Evolutionary conservation across 2,329 filamentous ascomycete genomes (phyloP), one percentile per base, ranked within the genome.

Genomic region (Lecanicillium sp.): DNA sequence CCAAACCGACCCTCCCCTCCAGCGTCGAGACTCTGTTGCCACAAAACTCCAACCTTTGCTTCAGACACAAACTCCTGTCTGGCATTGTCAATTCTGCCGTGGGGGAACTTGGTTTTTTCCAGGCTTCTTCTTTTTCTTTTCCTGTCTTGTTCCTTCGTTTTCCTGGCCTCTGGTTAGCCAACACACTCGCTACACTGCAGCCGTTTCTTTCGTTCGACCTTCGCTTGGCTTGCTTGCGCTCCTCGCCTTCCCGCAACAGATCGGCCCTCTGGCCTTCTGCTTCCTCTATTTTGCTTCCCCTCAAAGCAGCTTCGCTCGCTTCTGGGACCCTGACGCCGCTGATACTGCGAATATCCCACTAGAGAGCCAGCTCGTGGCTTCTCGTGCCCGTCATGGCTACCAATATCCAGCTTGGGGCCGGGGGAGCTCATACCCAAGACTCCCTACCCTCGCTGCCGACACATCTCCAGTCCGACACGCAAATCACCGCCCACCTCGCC

Each of bases 361-460:
- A 37, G 45, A 50, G 45, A 53, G 55, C 49, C 54, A 50, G 44
- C 42, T 18, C 40, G 42, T 52, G 56, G 57, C 53, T 39, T 47
- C 52, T 56, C 55, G 59, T n/a, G n/a, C 54, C 59, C 59, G 68
- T 51, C 58, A 84, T 83, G 78, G 70, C 78, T 56, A 68, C 74
- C 61, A 77, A 72, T 55, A 62, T 77, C 44, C 71, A 72, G 43
- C 61, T 69, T 32, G 60, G 65, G 55, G 59, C 58, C 56, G 74
- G 72, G 60, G 77, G 77, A 44, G 74, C 77, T 65, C 87, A 81
- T 68, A 87, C 73, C 46, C 87, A 95, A 65, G 77, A 87, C 42
- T 96, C 90, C 44, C 71, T 98, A 53, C 88, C 90, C 17, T 81
- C 87, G 45, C 71, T 98, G 49, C 90, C 92, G 34, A 79, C 85